These are phyloP conservation scores for Loxodes magnus DNA, from an alignment of 73 alveolate species.

Conservation along the genomic window DNA sequence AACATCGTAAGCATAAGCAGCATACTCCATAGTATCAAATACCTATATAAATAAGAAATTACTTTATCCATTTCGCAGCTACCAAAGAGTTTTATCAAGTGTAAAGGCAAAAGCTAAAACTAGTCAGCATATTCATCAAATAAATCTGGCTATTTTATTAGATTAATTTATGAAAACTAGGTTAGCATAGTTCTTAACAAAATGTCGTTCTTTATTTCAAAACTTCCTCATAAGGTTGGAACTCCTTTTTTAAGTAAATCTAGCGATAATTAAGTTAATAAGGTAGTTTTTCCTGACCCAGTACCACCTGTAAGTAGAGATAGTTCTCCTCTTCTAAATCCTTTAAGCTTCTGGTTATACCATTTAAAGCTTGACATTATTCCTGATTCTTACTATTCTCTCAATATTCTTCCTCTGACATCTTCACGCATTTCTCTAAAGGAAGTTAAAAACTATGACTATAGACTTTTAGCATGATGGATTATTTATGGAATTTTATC, in stretches of 20 bases:
- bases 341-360: slow-evolving; percentile 52
- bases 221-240: slow-evolving; percentile 84
- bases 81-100: slow-evolving; percentile 76
- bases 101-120: slow-evolving; percentile 48
- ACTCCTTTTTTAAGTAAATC: slow-evolving; percentile 56
- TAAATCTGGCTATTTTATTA: slow-evolving; percentile 24
- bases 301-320: slow-evolving; percentile 80
- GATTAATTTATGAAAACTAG: slow-evolving; percentile 32
- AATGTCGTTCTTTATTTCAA: slow-evolving; percentile 70
- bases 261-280: slow-evolving; percentile 57
- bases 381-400: slow-evolving; percentile 35
- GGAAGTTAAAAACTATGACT: slow-evolving; percentile 39
- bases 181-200: slow-evolving; percentile 44
- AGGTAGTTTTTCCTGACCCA: slow-evolving; percentile 86
- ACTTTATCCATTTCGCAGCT: slow-evolving; percentile 51
- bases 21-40: slow-evolving; percentile 66
- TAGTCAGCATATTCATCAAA: slow-evolving; percentile 19
- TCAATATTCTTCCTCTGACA: slow-evolving; percentile 20
- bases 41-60: too few species aligned
- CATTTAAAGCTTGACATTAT: slow-evolving; percentile 38
- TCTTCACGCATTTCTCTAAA: slow-evolving; percentile 33
- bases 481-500: slow-evolving; percentile 16
- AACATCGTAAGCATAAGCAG: slow-evolving; percentile 65
- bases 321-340: slow-evolving; percentile 77
- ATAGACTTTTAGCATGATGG: slow-evolving; percentile 24